phyloP scores from a whole-genome alignment of 768 basidiomycete species.

The Serendipita sp. region DNA sequence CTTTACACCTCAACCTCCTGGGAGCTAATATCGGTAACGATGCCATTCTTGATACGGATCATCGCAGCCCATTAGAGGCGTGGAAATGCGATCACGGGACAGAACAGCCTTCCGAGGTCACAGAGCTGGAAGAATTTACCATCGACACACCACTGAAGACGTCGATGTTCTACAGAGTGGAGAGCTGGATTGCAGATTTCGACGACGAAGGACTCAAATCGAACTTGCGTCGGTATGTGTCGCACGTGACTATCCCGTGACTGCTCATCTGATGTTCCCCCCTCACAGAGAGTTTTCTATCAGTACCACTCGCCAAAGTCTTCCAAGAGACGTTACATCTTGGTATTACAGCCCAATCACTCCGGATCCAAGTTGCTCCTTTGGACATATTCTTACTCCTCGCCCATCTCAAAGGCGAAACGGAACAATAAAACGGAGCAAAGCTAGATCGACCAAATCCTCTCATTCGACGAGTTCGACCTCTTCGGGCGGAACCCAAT shows the following conservation, averaged over 20 bases:
- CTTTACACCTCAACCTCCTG: not conserved
- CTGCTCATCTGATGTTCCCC: not conserved
- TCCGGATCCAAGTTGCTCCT: no score
- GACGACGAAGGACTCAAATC: not conserved
- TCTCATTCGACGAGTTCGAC: not conserved
- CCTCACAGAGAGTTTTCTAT: not conserved
- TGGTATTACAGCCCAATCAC: no score
- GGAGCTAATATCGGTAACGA: not conserved
- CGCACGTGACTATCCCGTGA: not conserved
- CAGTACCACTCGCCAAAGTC: not conserved
- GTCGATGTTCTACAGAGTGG: not conserved
- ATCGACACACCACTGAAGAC: not conserved
- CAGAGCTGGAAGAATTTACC: not conserved
- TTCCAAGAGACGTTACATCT: not conserved
- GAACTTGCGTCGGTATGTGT: no score
- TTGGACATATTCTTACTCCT: no score
- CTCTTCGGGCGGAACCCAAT: not conserved
- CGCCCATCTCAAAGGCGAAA: no score
- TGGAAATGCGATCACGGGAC: not conserved
- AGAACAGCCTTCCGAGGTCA: not conserved
- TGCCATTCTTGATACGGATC: not conserved
- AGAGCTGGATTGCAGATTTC: not conserved
- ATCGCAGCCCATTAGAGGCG: not conserved
- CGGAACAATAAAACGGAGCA: no score
- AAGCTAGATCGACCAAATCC: no score